Conservation (phyloP, 2,329 filamentous ascomycete genomes). For the Polytolypa hystricis region DNA sequence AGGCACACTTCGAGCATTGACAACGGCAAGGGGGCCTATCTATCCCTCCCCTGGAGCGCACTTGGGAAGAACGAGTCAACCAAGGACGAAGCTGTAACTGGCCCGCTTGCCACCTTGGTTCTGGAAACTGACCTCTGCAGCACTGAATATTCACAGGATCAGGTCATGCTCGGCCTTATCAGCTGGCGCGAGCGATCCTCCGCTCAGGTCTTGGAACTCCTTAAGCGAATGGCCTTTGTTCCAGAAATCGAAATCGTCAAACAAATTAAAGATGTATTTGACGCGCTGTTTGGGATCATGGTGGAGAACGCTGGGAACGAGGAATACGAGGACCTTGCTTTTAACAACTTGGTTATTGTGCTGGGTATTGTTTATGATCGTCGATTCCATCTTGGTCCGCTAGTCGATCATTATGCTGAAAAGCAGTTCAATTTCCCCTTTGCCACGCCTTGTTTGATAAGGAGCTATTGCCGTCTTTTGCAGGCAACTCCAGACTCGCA, state of each 20-base stretch:
- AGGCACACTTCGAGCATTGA: slow-evolving; percentile 68
- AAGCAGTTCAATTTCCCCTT: slow-evolving; percentile 87
- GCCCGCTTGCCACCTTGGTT: slow-evolving; percentile 66
- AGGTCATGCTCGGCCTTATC: slow-evolving; percentile 68
- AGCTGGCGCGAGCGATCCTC: slow-evolving; percentile 72
- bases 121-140: slow-evolving; percentile 85
- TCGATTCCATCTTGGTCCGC: slow-evolving; percentile 77
- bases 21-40: slow-evolving; percentile 72
- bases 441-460: slow-evolving; percentile 74
- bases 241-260: slow-evolving; percentile 98
- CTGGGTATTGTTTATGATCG: slow-evolving; percentile 90
- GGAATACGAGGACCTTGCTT: slow-evolving; percentile 85
- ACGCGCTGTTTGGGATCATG: slow-evolving; percentile 80
- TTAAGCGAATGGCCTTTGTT: slow-evolving; percentile 82
- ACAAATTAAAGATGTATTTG: slow-evolving; percentile 76
- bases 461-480: slow-evolving; percentile 75
- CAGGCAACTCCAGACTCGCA: slow-evolving; percentile 73
- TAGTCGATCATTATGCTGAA: slow-evolving; percentile 86
- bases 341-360: slow-evolving; percentile 79
- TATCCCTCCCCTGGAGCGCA: slow-evolving; percentile 70
- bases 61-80: slow-evolving; percentile 54
- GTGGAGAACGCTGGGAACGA: slow-evolving; percentile 86
- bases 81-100: slow-evolving; percentile 62
- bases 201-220: slow-evolving; percentile 58
- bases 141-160: slow-evolving; percentile 87